Base-by-base conservation (phyloP, 73 alveolate species). In the Paramecium caudatum region DNA sequence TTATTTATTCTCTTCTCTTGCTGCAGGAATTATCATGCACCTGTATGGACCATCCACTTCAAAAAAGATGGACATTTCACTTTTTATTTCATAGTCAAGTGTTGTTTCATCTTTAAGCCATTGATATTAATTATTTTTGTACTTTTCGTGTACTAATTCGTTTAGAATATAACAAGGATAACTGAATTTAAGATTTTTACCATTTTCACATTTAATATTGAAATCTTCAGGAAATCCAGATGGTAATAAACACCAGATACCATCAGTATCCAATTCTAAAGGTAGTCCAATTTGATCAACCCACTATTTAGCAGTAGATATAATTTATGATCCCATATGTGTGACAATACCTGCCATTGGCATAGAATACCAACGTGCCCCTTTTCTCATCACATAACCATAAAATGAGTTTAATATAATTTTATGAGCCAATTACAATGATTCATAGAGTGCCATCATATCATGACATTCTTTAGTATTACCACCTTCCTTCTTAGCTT, bases 261-360 rank as follows among this genome's bases (percentile, higher is more conserved):
- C 99, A 93, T 99, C 99, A 5, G 99, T 99, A 95, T 99, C 99
- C 69, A 99, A 94, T 94, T 99, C 99, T 82, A 99, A 90, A n/a
- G 99, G 99, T 55, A 95, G 93, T 69, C 99, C 99, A 43, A 99
- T 94, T 82, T 96, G 93, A 84, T 99, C 99, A 15, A 96, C 94
- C 63, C 97, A 94, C 45, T 93, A 91, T 91, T 99, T 97, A 25
- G 99, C 98, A 90, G 97, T 99, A 15, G 98, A 96, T 70, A 99
- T 99, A 82, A 99, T 97, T 86, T 96, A 95, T 37, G 99, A 97
- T 15, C 99, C 99, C 46, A 98, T 97, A 93, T 99, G 99, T 8
- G 99, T 99, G 68, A 98, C 99, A 30, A 99, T 98, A 43, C 99
- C 99, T n/a, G 99, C 99, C 99, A 98, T 99, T 92, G 97, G 99